Evolutionary conservation across 345 rosid species (phyloP).

Genomic region (Balakata baccata): DNA sequence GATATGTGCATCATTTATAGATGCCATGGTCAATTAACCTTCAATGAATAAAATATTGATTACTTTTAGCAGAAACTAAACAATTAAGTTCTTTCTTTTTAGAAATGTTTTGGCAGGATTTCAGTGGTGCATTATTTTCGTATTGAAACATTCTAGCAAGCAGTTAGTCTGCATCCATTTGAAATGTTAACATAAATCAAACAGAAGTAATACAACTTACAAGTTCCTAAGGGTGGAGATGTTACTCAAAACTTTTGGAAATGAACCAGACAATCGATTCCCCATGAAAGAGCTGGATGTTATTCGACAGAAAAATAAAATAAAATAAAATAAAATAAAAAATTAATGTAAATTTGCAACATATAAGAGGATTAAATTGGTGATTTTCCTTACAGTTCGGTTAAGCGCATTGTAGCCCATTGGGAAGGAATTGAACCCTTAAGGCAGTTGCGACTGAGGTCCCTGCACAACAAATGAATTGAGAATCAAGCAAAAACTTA

Average conservation of each 20-base stretch:
- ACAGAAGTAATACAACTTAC: conserved; percentile 39
- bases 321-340: not conserved
- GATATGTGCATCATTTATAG: not conserved
- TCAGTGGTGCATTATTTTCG: not conserved
- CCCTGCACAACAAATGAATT: conserved; percentile 40
- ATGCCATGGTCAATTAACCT: not conserved
- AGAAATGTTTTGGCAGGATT: not conserved
- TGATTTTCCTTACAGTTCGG: conserved; percentile 45
- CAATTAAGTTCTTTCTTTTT: not conserved
- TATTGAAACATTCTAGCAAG: not conserved
- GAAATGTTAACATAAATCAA: not conserved
- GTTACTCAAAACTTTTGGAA: conserved; percentile 64
- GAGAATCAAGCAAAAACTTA: not conserved
- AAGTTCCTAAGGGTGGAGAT: conserved; percentile 60
- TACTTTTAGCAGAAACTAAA: not conserved
- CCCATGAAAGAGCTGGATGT: conserved; percentile 78
- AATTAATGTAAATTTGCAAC: not conserved
- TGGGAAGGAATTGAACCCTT: conserved; percentile 70
- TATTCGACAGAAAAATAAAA: conserved; percentile 2
- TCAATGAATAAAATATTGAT: not conserved
- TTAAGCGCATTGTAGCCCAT: conserved; percentile 72
- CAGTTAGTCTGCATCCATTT: not conserved
- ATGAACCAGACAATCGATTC: conserved; percentile 73
- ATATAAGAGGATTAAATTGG: not conserved
- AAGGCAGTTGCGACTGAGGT: conserved; percentile 71